Evolutionary conservation across 2,329 filamentous ascomycete species (phyloP).

Genomic region (Scedosporium apiospermum): DNA sequence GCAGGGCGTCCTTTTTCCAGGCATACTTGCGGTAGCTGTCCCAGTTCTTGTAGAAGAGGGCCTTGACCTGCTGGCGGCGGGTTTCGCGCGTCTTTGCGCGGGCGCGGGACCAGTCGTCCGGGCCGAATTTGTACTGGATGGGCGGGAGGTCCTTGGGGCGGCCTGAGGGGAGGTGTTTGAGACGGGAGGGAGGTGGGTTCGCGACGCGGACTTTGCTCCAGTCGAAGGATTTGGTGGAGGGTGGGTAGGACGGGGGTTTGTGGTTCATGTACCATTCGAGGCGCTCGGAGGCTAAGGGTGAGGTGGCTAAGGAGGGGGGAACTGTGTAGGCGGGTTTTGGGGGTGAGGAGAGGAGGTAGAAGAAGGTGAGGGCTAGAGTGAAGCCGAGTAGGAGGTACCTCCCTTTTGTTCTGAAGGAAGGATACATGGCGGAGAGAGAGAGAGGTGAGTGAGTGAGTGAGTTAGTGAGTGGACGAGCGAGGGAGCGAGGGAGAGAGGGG

Average conservation of each 20-base stretch:
- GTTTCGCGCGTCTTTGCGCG: conserved; percentile 17
- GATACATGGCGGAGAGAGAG: background rate
- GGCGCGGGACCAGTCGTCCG: conserved; percentile 14
- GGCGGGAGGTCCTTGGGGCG: conserved; percentile 16
- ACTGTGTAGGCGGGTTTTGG: background rate
- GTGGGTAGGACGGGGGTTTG: background rate
- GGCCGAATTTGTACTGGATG: conserved; percentile 24
- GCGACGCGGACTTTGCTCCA: conserved; percentile 21
- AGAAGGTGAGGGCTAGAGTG: background rate
- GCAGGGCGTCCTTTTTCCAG: conserved; percentile 55
- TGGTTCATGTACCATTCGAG: conserved; percentile 4
- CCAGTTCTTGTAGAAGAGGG: conserved; percentile 47
- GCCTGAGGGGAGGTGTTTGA: conserved; percentile 16
- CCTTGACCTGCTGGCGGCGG: conserved; percentile 33
- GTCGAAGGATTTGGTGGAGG: conserved; percentile 21
- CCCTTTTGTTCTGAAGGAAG: background rate
- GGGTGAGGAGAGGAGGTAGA: background rate
- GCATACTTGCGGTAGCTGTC: conserved; percentile 50
- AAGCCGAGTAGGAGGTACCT: background rate
- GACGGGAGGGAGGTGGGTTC: conserved; percentile 15
- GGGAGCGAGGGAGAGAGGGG: background rate
- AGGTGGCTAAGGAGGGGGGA: background rate
- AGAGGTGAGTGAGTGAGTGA: background rate
- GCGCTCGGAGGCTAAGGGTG: background rate
- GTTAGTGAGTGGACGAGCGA: background rate